phyloP scores from a whole-genome alignment of 163 green algal genomes.

The Scenedesmus sp. region DNA sequence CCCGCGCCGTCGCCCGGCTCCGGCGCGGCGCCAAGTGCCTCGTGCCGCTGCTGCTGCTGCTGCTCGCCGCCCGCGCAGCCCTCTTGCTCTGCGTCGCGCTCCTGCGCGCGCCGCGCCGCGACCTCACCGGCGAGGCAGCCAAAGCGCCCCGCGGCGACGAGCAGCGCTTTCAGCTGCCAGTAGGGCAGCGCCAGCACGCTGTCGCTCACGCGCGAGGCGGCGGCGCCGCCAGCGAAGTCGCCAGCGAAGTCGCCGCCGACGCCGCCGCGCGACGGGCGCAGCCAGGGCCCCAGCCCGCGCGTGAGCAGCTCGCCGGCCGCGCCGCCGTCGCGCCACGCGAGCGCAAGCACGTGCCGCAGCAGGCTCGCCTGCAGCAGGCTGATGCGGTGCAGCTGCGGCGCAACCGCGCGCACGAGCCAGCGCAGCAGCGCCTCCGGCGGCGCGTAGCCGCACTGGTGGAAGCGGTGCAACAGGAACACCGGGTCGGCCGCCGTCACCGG shows the following conservation, averaged over 20 bases:
- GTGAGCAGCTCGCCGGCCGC: not conserved
- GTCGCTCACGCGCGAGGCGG: not conserved
- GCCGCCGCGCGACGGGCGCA: not conserved
- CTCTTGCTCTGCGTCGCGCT: too few relatives aligned
- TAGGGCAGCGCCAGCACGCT: constrained; percentile 9
- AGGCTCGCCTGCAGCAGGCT: constrained; percentile 17
- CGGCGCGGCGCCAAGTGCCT: not conserved
- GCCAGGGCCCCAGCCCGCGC: constrained; percentile 4
- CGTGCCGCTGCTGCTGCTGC: not conserved
- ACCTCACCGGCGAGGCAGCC: constrained; percentile 1
- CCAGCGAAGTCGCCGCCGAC: too few relatives aligned
- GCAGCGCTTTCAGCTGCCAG: constrained; percentile 34
- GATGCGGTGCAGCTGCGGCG: constrained; percentile 15
- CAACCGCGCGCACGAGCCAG: constrained; percentile 4
- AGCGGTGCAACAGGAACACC: constrained; percentile 22
- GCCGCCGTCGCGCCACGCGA: not conserved
- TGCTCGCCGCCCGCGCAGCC: not conserved
- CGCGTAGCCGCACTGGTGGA: constrained; percentile 7
- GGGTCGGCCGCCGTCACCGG: constrained; percentile 22
- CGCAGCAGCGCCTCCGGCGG: not conserved
- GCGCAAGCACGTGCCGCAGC: not conserved
- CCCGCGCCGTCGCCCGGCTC: constrained; percentile 1
- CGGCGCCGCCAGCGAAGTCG: too few relatives aligned
- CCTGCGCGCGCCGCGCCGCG: not conserved
- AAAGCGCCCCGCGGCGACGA: constrained; percentile 33